Conservation (phyloP, 345 rosid species). For the Salix purpurea region DNA sequence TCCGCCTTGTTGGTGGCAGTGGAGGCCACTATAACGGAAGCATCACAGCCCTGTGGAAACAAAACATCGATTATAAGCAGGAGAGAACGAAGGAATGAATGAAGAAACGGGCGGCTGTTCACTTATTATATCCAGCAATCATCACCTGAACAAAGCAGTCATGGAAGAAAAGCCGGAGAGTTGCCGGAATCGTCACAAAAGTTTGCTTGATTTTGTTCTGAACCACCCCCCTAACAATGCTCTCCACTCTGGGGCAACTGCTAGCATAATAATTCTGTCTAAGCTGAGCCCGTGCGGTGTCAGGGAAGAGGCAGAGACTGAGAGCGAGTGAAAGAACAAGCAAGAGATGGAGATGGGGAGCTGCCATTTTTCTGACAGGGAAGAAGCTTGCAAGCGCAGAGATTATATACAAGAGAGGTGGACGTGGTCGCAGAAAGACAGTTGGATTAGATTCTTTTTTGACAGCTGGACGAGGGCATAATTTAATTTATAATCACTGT, state of each 20-base stretch:
- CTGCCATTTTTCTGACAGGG: neutral
- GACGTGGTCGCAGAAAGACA: neutral
- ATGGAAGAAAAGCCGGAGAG: slow-evolving; percentile 60
- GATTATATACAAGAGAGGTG: neutral
- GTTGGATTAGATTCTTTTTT: slow-evolving; percentile 29
- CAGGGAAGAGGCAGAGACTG: slow-evolving; percentile 38
- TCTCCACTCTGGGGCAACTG: slow-evolving; percentile 65
- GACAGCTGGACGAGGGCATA: neutral
- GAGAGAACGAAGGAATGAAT: neutral
- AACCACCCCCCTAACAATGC: slow-evolving; percentile 47
- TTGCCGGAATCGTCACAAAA: slow-evolving; percentile 54
- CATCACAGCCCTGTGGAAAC: slow-evolving; percentile 60
- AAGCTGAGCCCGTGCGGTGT: slow-evolving; percentile 55
- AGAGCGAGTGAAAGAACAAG: slow-evolving; percentile 38
- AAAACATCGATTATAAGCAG: neutral
- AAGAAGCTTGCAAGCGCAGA: neutral
- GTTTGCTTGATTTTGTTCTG: slow-evolving; percentile 53
- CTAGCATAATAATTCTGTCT: slow-evolving; percentile 43
- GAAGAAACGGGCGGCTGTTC: neutral
- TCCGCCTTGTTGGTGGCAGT: slow-evolving; percentile 34
- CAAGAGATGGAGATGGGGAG: slow-evolving; percentile 26
- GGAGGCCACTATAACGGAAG: slow-evolving; percentile 37
- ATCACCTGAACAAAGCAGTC: slow-evolving; percentile 60
- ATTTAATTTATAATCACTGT: neutral
- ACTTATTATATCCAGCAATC: neutral